phyloP scores from a whole-genome alignment of 202 grass and related monocot genomes.

The Schoenoplectus tabernaemontani region DNA sequence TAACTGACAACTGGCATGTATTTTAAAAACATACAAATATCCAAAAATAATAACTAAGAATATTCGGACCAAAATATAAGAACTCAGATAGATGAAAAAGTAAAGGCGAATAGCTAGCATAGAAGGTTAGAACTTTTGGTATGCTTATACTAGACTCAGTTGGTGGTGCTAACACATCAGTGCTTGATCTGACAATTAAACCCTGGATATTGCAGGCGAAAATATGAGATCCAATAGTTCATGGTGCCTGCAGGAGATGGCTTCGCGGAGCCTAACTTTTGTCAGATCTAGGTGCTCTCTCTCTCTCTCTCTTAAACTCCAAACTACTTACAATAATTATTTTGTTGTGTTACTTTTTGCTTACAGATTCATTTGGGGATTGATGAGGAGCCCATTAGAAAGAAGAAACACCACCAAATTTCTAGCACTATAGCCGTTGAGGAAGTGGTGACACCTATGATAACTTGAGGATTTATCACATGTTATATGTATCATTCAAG shows the following conservation, averaged over 20 bases:
- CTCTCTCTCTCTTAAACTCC: no score
- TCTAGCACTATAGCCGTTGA: no score
- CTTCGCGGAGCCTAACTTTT: no score
- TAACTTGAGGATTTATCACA: neutral
- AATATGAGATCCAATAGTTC: constrained; percentile 76
- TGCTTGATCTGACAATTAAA: neutral
- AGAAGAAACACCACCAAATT: no score
- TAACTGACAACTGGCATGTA: no score
- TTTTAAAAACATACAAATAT: neutral
- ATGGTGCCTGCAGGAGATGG: constrained; percentile 37
- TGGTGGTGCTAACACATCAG: neutral
- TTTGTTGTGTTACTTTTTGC: no score
- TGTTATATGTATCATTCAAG: neutral
- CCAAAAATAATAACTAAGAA: neutral
- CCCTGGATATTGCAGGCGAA: constrained; percentile 41
- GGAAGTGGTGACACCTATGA: no score
- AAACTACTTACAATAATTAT: no score
- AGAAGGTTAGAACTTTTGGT: neutral
- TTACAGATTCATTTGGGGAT: no score
- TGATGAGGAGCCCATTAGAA: no score
- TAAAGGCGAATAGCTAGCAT: neutral
- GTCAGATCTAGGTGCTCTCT: no score
- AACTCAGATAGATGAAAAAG: neutral
- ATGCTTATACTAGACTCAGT: neutral
- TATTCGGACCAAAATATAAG: neutral